A percentile compares a stretch with the other conserved stretches of the same genome.
phyloP scores from a whole-genome alignment of 179 eudicot genomes.

The Beta macrorhiza region DNA sequence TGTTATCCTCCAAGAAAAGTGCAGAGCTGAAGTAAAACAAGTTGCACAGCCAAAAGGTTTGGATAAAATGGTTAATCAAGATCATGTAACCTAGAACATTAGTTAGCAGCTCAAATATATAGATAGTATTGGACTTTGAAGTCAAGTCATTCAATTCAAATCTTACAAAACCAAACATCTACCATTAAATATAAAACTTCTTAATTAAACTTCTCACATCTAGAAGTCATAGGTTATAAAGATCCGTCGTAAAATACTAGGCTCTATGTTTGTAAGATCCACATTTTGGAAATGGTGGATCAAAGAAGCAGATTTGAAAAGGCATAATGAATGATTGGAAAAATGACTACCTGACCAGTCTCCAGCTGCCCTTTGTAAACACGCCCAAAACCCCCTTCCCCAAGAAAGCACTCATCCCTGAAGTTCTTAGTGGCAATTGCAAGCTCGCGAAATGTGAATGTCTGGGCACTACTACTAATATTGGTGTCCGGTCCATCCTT shows the following conservation, averaged over 20 bases:
- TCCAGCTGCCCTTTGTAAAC: conserved; percentile 79
- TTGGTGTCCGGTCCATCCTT: conserved; percentile 48
- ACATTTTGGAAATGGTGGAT: neutral
- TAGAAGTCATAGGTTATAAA: neutral
- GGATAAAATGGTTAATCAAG: neutral
- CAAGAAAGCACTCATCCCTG: conserved; percentile 74
- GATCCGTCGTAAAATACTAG: neutral
- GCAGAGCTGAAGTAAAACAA: neutral
- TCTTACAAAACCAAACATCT: neutral
- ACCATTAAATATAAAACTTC: neutral
- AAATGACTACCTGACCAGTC: conserved; percentile 58
- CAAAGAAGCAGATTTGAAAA: conserved; percentile 1
- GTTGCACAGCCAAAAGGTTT: neutral
- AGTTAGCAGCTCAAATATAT: neutral
- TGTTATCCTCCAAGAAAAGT: neutral
- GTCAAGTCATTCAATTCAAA: neutral
- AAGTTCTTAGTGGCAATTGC: conserved; percentile 83
- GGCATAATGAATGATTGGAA: neutral
- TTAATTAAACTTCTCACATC: neutral
- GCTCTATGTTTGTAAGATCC: neutral
- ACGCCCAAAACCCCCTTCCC: conserved; percentile 96
- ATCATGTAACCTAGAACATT: neutral
- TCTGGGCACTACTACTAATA: conserved; percentile 69
- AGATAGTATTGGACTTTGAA: neutral
- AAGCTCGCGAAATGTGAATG: conserved; percentile 84